Evolutionary conservation across 2,329 filamentous ascomycete species (phyloP), one percentile per base, ranked within the genome.

Genomic region (Colletotrichum tanaceti): DNA sequence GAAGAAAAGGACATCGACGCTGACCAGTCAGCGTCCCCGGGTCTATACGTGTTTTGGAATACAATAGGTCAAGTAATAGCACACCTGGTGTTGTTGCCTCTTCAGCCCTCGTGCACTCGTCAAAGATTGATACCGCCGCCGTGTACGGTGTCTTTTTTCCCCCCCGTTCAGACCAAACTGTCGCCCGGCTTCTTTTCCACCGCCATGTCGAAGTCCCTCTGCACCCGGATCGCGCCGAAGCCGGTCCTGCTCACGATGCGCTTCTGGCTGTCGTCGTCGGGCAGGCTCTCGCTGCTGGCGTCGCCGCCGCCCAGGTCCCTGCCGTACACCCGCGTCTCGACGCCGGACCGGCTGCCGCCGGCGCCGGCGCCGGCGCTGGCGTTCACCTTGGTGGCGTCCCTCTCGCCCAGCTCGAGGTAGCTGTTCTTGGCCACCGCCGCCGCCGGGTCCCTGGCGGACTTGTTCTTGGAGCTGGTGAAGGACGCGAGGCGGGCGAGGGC

Each of bases 391-490:
- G 55, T 46, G 4, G 62, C 18, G 14, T 68, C 62, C 28, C 65
- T 68, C 18, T 68, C 65, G 32, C 65, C 65, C 7, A 68, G 65
- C 39, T 68, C 65, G 1, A 68, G 55, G n/a, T 68, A 68, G 20
- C 62, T 68, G 18, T 57, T 68, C 9, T 68, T 68, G 4, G 24
- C 62, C 2, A 55, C 65, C 0, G 32, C 65, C 3, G 62, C 43
- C n/a, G 62, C 43, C 16, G 55, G 49, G 13, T 68, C 65, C 43
- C 55, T 60, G 3, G 65, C 20, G 5, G 65, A 68, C 20, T 68
- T 68, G 28, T 68, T 65, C 32, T 68, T 68, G 9, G 65, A 68
- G 41, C 44, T 44, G 18, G 65, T 65, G 5, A 65, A 68, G 13
- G 65, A 68, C 11, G 65, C 60, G 20, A 68, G 65, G 28, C 50